Evolutionary conservation across 306 rosid species (phyloP), one percentile per base, ranked within the genome.

Genomic region (Corylus americana): DNA sequence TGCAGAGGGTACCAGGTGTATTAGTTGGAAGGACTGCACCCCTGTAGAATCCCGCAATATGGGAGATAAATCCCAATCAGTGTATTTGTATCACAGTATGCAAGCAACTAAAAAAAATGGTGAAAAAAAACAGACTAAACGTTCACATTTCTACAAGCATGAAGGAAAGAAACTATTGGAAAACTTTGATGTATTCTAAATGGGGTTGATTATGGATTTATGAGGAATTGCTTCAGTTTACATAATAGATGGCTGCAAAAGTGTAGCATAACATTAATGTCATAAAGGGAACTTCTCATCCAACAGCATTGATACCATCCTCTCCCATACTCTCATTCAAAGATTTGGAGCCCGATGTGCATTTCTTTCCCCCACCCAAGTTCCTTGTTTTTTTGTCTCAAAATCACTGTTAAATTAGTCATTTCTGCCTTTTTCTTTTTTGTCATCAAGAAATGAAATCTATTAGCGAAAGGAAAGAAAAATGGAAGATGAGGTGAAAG

Each of bases 1-100:
- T 94, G 80, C 92, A 94, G 50, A 97, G 97, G 77, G 91, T 58
- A 71, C 88, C 86, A 4, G 92, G 98, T 51, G 93, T 84, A 71
- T 94, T 94, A 14, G 92, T 90, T 50, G 98, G 97, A 79, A 94
- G 97, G 76, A 92, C 97, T 22, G 97, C 97, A 81, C 95, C 98
- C 98, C 98, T 94, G 92, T 84, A 83, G 70, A 45, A 83, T 0
- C 42, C 81, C 78, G 47, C 35, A 75, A 80, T 17, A n/a, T 8
- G 1, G 51, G 1, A 50, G 13, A 29, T 20, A 7, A 47, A 22
- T 18, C 70, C 42, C 8, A 63, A 13, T 14, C 20, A 12, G 31
- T 73, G 8, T 42, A 75, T 68, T 63, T 73, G 8, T 42, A 75
- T 68, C 18, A 18, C 12, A 57, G 29, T 20, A 18, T 20, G 4